phyloP scores from a whole-genome alignment of 1,284 basidiomycete genomes.

The Ceratobasidium sp. region DNA sequence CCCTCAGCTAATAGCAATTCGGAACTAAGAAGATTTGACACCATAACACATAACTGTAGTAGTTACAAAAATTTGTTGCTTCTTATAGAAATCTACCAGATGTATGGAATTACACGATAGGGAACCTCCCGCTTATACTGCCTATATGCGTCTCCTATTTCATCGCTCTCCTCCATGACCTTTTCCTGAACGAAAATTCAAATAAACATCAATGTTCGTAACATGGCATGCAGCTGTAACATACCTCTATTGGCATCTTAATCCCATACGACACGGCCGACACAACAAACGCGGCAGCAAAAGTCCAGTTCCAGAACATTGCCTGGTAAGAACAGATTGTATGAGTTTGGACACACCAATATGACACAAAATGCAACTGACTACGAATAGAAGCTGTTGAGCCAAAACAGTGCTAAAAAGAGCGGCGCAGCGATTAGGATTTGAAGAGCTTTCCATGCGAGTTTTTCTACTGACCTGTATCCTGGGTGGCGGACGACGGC shows the following conservation, averaged over 20 bases:
- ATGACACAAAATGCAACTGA: neutral
- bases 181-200: slow-evolving; percentile 5
- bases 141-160: slow-evolving; percentile 21
- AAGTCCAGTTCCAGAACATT: slow-evolving; percentile 40
- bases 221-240: neutral
- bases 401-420: neutral
- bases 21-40: no score
- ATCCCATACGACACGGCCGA: neutral
- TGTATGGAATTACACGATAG: slow-evolving; percentile 21
- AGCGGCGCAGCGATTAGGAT: no score
- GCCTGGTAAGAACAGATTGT: neutral
- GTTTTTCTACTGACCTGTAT: neutral
- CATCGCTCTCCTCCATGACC: slow-evolving; percentile 27
- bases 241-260: slow-evolving; percentile 39
- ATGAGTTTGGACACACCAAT: neutral
- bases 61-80: no score
- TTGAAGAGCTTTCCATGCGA: neutral
- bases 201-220: no score
- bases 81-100: slow-evolving; percentile 33
- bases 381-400: slow-evolving; percentile 7
- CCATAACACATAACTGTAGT: no score
- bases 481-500: slow-evolving; percentile 26
- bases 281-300: slow-evolving; percentile 8
- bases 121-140: slow-evolving; percentile 30
- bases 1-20: no score